Base-by-base conservation (phyloP, 148 eudicot genomes). In the Dysphania ambrosioides region DNA sequence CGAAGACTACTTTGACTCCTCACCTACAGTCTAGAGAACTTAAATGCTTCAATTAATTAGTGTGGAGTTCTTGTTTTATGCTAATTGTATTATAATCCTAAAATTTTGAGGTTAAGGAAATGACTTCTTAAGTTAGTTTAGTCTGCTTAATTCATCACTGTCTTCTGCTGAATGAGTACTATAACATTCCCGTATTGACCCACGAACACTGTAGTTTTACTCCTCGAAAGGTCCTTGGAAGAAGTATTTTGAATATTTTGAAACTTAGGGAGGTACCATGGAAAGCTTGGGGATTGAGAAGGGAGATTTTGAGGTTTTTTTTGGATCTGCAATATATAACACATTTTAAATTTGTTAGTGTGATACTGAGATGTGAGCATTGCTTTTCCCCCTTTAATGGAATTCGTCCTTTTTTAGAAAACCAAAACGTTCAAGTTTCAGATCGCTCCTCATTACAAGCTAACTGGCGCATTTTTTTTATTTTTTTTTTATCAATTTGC, bases 1-100 rank as follows among this genome's bases (percentile, higher is more conserved):
- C 26, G 15, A 63, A 13, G 11, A 62, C 62, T 32, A 68, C 56
- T 29, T 68, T 68, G 79, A 76, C 73, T 42, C 56, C 9, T 60
- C 29, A 64, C 41, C 68, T 64, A 34, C 42, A 42, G 70, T 26
- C 68, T 64, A 34, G 68, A 42, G 70, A 40, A 66, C 44, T 7
- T 2, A 66, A 36, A 36, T 66, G 51, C 68, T 64, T 64, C 35
- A 15, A 30, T 4, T 58, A 24, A 7, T 58, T 58, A 7, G 9
- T 24, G 31, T 7, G 49, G 7, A 42, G 7, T 61, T 31, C 2
- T 61, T 61, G 8, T 30, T 29, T 31, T 30, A 27, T 30, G n/a
- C 8, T 61, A 13, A 16, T 16, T 29, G 1, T 18, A 63, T 3
- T 19, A 8, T 5, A 8, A n/a, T 53, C 21, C 10, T 5, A 53